A percentile compares a stretch with the other conserved stretches of the same genome.
Conservation (phyloP, 129 eudicot genomes). For the Smallanthus sonchifolius region DNA sequence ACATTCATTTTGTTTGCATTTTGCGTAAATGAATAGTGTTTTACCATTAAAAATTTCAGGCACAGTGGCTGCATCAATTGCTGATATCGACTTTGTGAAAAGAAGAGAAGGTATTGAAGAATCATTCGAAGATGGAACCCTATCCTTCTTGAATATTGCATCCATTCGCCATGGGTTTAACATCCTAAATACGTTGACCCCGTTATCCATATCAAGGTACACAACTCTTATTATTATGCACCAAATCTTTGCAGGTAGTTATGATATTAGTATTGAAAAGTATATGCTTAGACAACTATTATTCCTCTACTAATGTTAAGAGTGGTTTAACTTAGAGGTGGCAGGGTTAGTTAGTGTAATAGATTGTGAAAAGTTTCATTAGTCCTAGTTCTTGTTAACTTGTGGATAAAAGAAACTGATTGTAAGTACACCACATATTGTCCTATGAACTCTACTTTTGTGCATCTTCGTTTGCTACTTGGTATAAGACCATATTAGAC, state of each 20-base stretch:
- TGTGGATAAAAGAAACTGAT: too few species aligned
- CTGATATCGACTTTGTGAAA: constrained; percentile 84
- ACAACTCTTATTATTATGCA: background rate
- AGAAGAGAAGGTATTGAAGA: constrained; percentile 90
- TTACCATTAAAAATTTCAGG: constrained; percentile 42
- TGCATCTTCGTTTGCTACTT: too few species aligned
- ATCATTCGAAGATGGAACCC: constrained; percentile 82
- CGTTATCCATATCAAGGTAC: constrained; percentile 65
- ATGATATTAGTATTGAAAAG: background rate
- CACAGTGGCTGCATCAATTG: constrained; percentile 93
- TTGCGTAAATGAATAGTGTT: background rate
- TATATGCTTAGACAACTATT: background rate
- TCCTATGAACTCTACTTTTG: too few species aligned
- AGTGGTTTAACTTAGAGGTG: background rate
- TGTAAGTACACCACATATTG: too few species aligned
- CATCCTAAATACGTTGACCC: constrained; percentile 57
- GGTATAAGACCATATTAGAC: too few species aligned
- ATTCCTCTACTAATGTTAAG: background rate
- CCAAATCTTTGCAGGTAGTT: background rate
- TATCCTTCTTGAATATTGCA: constrained; percentile 76
- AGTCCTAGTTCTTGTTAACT: too few species aligned
- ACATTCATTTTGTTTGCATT: background rate
- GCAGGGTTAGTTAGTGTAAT: background rate
- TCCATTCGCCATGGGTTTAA: constrained; percentile 77
- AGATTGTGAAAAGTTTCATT: too few species aligned